Percentiles rank a stretch among this genome's conserved stretches.
These are phyloP conservation scores for Fusarium napiforme DNA, from an alignment of 2,329 filamentous ascomycete species.

Conservation along the genomic window DNA sequence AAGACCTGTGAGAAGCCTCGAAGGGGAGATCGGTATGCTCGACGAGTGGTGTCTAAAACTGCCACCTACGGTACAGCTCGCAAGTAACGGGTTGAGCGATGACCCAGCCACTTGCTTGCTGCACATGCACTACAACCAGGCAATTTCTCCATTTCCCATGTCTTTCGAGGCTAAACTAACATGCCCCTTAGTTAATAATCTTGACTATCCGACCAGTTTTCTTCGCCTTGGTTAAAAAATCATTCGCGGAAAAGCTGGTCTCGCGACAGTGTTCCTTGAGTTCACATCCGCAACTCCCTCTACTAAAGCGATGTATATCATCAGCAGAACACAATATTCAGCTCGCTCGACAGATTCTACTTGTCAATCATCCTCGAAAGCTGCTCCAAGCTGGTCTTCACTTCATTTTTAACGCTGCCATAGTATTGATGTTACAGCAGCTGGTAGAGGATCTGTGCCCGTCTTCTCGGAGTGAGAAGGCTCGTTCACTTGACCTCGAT, in stretches of 20 bases:
- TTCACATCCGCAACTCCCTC: conserved; percentile 40
- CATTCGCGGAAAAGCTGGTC: conserved; percentile 55
- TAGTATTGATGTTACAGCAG: conserved; percentile 59
- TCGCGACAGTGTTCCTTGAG: conserved; percentile 42
- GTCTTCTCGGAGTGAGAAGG: conserved; percentile 39
- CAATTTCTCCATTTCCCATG: neutral
- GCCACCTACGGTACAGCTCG: conserved; percentile 52
- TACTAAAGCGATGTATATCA: conserved; percentile 54
- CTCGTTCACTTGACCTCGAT: conserved; percentile 48
- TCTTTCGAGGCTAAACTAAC: neutral
- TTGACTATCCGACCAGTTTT: conserved; percentile 60
- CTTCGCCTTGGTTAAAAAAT: conserved; percentile 59
- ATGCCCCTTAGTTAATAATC: conserved; percentile 53
- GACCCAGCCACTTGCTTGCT: conserved; percentile 58
- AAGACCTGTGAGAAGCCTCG: conserved; percentile 49
- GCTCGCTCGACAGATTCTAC: conserved; percentile 55
- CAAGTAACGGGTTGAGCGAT: conserved; percentile 48
- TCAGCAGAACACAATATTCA: conserved; percentile 59
- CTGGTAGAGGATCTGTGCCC: conserved; percentile 51
- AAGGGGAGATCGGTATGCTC: conserved; percentile 56
- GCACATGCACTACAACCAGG: conserved; percentile 62
- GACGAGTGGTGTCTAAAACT: conserved; percentile 54
- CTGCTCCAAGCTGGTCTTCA: conserved; percentile 59
- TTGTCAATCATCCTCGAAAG: conserved; percentile 52
- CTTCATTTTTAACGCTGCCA: conserved; percentile 62